A percentile compares a stretch with the other conserved stretches of the same genome.
Evolutionary conservation across 2,329 filamentous ascomycete species (phyloP).

Genomic region (Samsoniella hepiali): DNA sequence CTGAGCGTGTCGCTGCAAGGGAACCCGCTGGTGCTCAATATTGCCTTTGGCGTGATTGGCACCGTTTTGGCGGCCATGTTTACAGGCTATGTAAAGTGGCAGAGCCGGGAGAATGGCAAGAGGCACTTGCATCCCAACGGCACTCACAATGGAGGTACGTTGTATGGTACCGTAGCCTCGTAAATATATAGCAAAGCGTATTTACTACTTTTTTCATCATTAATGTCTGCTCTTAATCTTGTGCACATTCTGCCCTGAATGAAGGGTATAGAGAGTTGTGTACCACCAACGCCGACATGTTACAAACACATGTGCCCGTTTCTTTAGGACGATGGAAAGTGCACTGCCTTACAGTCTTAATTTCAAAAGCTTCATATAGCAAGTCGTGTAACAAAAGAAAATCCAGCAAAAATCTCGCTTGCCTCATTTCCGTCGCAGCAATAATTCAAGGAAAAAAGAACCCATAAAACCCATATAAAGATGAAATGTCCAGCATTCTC

Average conservation of each 20-base stretch:
- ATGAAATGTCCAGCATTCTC: background rate
- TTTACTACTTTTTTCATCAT: too few relatives aligned
- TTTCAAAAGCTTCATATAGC: too few relatives aligned
- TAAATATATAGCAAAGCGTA: background rate
- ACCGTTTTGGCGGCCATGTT: constrained; percentile 31
- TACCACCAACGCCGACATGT: too few relatives aligned
- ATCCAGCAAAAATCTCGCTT: background rate
- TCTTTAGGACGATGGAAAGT: background rate
- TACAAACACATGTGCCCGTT: background rate
- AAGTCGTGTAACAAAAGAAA: too few relatives aligned
- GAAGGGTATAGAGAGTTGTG: too few relatives aligned
- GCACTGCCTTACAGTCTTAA: background rate
- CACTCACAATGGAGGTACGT: background rate
- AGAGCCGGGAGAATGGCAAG: background rate
- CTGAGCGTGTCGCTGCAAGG: constrained; percentile 60
- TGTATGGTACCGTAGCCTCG: background rate
- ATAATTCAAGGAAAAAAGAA: too few relatives aligned
- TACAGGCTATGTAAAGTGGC: constrained; percentile 4
- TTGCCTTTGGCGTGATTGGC: constrained; percentile 52
- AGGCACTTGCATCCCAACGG: background rate
- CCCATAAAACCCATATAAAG: background rate
- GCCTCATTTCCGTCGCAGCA: too few relatives aligned
- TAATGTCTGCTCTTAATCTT: too few relatives aligned
- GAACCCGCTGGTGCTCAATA: constrained; percentile 63
- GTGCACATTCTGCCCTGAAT: too few relatives aligned